Conservation (phyloP, 208 protist species). For the Wallacemonas sp. region DNA sequence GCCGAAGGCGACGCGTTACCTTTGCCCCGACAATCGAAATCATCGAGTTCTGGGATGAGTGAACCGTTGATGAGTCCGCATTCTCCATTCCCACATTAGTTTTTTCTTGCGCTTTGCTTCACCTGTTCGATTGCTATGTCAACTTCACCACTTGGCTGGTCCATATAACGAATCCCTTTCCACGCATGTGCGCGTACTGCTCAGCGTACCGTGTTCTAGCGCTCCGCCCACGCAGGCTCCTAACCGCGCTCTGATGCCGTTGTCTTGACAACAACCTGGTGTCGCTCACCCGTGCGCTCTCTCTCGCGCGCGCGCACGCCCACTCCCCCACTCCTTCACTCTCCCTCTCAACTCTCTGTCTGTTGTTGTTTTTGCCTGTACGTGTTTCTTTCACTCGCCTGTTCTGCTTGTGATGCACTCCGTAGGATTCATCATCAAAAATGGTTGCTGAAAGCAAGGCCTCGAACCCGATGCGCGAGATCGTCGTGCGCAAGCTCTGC, state of each 20-base stretch:
- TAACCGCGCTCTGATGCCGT: too few species aligned
- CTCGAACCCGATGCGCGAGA: constrained; percentile 96
- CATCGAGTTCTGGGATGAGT: constrained; percentile 11
- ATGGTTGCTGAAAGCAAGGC: constrained; percentile 88
- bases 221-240: too few species aligned
- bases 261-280: too few species aligned
- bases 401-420: neutral
- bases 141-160: too few species aligned
- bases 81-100: neutral
- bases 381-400: constrained; percentile 12
- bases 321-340: too few species aligned
- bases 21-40: constrained; percentile 11
- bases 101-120: neutral
- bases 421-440: constrained; percentile 29
- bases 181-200: too few species aligned
- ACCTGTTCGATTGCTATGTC: too few species aligned
- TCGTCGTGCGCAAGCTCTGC: constrained; percentile 98
- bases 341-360: neutral
- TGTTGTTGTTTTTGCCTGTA: neutral
- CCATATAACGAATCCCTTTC: too few species aligned
- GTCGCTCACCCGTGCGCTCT: too few species aligned
- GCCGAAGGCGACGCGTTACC: neutral
- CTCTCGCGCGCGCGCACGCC: too few species aligned
- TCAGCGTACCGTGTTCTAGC: too few species aligned
- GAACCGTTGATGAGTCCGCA: neutral